A percentile compares a stretch with the other conserved stretches of the same genome.
Evolutionary conservation across 495 filamentous ascomycete genomes (phyloP).

Genomic region (Penicillium antarcticum): DNA sequence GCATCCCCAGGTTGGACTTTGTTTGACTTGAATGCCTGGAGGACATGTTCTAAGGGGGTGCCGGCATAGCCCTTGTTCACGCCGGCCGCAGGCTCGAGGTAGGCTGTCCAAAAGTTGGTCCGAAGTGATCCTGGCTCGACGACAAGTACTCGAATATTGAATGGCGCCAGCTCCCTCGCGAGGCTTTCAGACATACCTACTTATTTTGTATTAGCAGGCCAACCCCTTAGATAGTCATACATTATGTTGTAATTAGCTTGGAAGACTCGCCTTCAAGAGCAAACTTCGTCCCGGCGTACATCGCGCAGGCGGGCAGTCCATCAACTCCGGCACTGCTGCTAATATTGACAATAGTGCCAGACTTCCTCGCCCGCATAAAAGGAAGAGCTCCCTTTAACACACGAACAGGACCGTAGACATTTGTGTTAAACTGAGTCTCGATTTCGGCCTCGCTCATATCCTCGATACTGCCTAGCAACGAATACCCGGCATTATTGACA

Average conservation of each 20-base stretch:
- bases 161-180: slow-evolving; percentile 24
- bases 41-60: slow-evolving; percentile 12
- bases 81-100: slow-evolving; percentile 11
- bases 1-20: slow-evolving; percentile 13
- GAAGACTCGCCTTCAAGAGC: slow-evolving; percentile 42
- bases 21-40: slow-evolving; percentile 8
- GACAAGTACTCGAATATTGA: slow-evolving; percentile 46
- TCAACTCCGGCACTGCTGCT: slow-evolving; percentile 42
- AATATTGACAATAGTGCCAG: slow-evolving; percentile 47
- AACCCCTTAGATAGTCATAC: not conserved
- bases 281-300: slow-evolving; percentile 54
- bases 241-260: too few relatives aligned
- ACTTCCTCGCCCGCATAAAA: slow-evolving; percentile 37
- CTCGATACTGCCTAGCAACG: slow-evolving; percentile 18
- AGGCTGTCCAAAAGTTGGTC: slow-evolving; percentile 27
- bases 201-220: not conserved
- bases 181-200: slow-evolving; percentile 33
- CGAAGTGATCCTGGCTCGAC: slow-evolving; percentile 50
- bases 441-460: slow-evolving; percentile 25
- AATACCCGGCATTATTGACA: slow-evolving; percentile 34
- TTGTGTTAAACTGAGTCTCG: slow-evolving; percentile 26
- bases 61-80: slow-evolving; percentile 14
- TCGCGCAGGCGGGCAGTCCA: slow-evolving; percentile 32
- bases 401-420: slow-evolving; percentile 49
- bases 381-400: slow-evolving; percentile 46